Evolutionary conservation across 345 rosid genomes (phyloP), one percentile per base, ranked within the genome.

Genomic region (Raphanus sativus): DNA sequence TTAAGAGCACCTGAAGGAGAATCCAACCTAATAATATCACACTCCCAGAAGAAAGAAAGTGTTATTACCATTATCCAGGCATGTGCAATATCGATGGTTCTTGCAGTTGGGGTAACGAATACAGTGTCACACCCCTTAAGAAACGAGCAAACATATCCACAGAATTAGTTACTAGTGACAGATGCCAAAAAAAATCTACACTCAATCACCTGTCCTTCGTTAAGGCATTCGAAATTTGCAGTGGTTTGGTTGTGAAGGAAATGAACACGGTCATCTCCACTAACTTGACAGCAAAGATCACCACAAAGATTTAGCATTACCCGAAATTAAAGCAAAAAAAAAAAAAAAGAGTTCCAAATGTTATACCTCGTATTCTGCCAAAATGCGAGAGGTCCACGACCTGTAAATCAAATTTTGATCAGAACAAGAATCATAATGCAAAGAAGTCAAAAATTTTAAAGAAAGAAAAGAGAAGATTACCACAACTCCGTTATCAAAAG

Each of bases 241-340:
- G 98, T 93, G 42, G 83, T 93, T 83, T 93, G 97, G 85, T 93
- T 93, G 78, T 93, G 98, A 86, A 93, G 97, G 88, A 91, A 93
- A 73, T 84, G 90, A 80, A 11, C 3, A n/a, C 94, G 92, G 54
- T 93, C 98, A 84, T 89, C 98, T 87, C 97, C 98, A 83, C 88
- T 89, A 62, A 91, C 98, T 93, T 85, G 52, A 77, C 40, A 58
- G 59, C 56, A 85, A 77, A 6, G 34, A 32, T 4, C 34, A 32
- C 34, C 28, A 70, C 16, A 62, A 48, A 59, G 24, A 56, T 69
- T 34, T 30, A 30, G 33, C 33, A 30, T 30, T 30, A 30, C 33
- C 33, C 33, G 5, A 30, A 30, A 33, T 15, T 13, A 11, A 69
- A 30, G 45, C 50, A 61, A 34, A 73, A 5, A 21, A 21, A 21